phyloP scores from a whole-genome alignment of 371 early-diverging fungal genomes.

The Blastocladiella emersonii region DNA sequence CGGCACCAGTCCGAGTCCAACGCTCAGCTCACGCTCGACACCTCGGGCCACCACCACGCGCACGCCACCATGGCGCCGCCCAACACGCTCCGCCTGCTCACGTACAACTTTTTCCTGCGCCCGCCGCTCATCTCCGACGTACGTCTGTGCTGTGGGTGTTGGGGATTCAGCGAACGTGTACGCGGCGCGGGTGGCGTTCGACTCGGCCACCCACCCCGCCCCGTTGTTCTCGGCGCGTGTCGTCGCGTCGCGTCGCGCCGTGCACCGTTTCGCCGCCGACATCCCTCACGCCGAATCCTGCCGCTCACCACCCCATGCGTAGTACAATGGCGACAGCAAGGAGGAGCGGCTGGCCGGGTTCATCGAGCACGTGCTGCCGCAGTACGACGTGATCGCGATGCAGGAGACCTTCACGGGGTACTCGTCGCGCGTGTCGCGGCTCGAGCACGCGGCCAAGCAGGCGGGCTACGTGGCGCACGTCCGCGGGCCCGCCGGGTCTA shows the following conservation, averaged over 20 bases:
- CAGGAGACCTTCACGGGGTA: constrained; percentile 1
- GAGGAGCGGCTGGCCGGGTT: background rate
- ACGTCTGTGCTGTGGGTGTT: background rate
- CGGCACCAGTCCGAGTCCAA: too few species aligned
- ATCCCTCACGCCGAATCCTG: too few species aligned
- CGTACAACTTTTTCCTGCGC: constrained; percentile 4
- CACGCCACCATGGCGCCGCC: too few species aligned
- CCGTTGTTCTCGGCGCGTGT: too few species aligned
- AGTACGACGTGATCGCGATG: background rate
- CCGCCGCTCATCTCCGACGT: constrained; percentile 4
- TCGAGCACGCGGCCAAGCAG: background rate
- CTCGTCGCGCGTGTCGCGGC: background rate
- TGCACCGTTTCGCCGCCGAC: too few species aligned
- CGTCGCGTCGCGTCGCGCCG: too few species aligned
- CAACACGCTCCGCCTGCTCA: background rate
- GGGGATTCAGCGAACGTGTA: too few species aligned
- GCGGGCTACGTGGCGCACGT: background rate
- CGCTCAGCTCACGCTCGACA: too few species aligned
- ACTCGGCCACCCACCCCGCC: too few species aligned
- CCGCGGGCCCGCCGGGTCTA: background rate
- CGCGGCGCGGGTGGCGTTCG: too few species aligned
- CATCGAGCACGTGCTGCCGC: background rate
- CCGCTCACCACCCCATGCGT: too few species aligned
- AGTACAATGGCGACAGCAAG: constrained; percentile 5
- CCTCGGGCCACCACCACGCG: too few species aligned